Percentiles rank a stretch among this genome's conserved stretches.
Evolutionary conservation across 352 stramenopile species (phyloP).

Genomic region (Pythium vanterpoolii): DNA sequence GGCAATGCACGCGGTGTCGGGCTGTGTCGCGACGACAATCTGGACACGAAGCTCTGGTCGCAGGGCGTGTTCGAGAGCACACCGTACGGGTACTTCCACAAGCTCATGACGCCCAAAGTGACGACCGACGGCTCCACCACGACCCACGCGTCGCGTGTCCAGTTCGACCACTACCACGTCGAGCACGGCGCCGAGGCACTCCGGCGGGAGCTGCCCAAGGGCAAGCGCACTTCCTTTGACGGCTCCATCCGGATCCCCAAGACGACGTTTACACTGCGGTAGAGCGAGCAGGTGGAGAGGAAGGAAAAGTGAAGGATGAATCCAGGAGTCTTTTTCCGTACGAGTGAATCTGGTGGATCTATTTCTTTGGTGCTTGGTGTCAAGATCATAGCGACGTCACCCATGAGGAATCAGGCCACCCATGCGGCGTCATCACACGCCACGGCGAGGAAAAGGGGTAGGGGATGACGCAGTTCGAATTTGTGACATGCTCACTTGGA

Average conservation of each 20-base stretch:
- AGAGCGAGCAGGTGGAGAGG: neutral
- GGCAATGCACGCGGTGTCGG: neutral
- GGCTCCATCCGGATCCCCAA: constrained; percentile 34
- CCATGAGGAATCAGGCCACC: constrained; percentile 3
- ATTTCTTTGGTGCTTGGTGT: constrained; percentile 18
- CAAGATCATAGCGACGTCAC: constrained; percentile 5
- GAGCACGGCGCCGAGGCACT: constrained; percentile 43
- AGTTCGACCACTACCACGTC: constrained; percentile 72
- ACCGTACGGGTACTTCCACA: constrained; percentile 83
- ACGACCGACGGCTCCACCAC: constrained; percentile 38
- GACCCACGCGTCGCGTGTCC: constrained; percentile 58
- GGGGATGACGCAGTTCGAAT: neutral
- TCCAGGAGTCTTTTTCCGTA: no score
- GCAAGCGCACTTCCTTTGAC: constrained; percentile 69
- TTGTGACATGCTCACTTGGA: constrained; percentile 17
- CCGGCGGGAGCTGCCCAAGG: constrained; percentile 46
- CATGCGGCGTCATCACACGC: constrained; percentile 16
- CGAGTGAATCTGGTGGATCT: neutral
- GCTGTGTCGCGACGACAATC: constrained; percentile 52
- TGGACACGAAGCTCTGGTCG: constrained; percentile 75
- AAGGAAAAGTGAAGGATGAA: no score
- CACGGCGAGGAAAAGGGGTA: constrained; percentile 4
- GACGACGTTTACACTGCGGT: constrained; percentile 46
- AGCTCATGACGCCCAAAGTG: constrained; percentile 62
- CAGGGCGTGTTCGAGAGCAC: constrained; percentile 75